A percentile compares a stretch with the other conserved stretches of the same genome.
Conservation (phyloP, 805 yeast genomes). For the Pichia rugopelliculosa region DNA sequence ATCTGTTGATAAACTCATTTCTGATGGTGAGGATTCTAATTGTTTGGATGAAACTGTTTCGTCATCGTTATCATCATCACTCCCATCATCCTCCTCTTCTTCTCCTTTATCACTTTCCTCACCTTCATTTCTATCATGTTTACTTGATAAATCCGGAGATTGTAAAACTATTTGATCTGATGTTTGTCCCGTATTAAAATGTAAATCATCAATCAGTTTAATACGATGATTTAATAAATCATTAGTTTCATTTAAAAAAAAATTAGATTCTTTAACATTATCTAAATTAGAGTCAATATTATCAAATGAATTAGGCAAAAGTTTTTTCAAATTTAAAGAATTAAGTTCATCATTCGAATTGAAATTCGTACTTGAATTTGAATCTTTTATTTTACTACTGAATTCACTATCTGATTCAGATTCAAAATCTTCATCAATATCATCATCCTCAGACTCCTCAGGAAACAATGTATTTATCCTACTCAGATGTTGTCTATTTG, state of each 20-base stretch:
- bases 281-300: too few relatives aligned
- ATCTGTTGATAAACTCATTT: background rate
- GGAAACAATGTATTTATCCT: conserved; percentile 1
- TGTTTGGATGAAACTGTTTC: too few relatives aligned
- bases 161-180: conserved; percentile 2
- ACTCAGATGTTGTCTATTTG: background rate
- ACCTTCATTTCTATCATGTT: too few relatives aligned
- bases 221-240: conserved; percentile 39
- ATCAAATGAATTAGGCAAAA: too few relatives aligned
- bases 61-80: too few relatives aligned
- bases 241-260: conserved; percentile 25
- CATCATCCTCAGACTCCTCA: background rate
- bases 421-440: background rate
- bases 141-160: too few relatives aligned
- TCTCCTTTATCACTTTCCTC: too few relatives aligned
- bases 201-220: conserved; percentile 35
- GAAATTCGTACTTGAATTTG: too few relatives aligned
- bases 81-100: background rate
- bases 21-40: background rate
- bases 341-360: too few relatives aligned
- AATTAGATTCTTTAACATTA: background rate
- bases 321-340: too few relatives aligned
- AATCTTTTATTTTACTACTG: background rate
- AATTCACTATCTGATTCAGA: background rate
- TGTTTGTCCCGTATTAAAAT: conserved; percentile 29